Evolutionary conservation across 1,139 yeast species (phyloP).

Genomic region (Geotrichum restrictum): DNA sequence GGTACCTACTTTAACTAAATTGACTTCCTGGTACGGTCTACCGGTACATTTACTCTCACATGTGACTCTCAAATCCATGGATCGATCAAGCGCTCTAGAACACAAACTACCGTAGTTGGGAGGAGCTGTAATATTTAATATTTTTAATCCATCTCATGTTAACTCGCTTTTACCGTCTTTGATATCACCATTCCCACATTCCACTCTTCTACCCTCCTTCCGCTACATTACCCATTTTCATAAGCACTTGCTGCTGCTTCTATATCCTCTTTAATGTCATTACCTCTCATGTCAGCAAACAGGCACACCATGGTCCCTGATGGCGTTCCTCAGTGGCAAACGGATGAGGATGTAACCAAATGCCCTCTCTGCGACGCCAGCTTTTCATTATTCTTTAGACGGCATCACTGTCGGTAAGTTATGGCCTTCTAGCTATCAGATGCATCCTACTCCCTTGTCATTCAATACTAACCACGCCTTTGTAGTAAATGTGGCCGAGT

Average conservation of each 20-base stretch:
- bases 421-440: not conserved
- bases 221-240: too few species aligned
- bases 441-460: slow-evolving; percentile 21
- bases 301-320: slow-evolving; percentile 22
- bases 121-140: not conserved
- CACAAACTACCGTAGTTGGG: too few species aligned
- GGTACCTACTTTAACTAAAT: too few species aligned
- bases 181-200: too few species aligned
- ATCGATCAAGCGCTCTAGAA: too few species aligned
- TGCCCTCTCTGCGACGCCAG: slow-evolving; percentile 59
- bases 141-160: too few species aligned
- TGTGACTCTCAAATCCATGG: too few species aligned
- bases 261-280: not conserved
- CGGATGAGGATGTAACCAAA: slow-evolving; percentile 55
- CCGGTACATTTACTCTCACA: too few species aligned
- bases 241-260: too few species aligned
- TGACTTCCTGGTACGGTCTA: too few species aligned
- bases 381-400: slow-evolving; percentile 67
- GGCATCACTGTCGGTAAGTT: slow-evolving; percentile 78
- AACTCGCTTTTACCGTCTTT: too few species aligned
- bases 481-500: slow-evolving; percentile 68
- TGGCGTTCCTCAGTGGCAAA: slow-evolving; percentile 67
- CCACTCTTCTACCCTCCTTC: too few species aligned
- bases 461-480: slow-evolving; percentile 3
- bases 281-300: slow-evolving; percentile 13